These are phyloP conservation scores for Casaregolazyma lundiana DNA, from an alignment of 1,139 yeast genomes.

Conservation along the genomic window DNA sequence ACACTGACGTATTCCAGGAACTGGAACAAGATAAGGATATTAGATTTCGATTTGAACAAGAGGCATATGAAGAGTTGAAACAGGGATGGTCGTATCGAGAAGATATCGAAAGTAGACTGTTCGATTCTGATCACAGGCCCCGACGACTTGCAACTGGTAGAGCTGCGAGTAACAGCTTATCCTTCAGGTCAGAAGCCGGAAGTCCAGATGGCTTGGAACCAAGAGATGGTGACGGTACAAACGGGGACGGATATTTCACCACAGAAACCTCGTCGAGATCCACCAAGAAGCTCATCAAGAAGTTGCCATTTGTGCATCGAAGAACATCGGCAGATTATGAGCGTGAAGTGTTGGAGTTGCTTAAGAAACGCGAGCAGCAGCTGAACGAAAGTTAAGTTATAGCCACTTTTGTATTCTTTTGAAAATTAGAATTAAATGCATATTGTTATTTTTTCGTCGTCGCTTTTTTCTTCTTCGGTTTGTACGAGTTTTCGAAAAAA, in stretches of 20 bases:
- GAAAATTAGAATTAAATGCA: conserved; percentile 1
- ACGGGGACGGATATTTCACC: neutral
- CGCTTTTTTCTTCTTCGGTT: conserved; percentile 1
- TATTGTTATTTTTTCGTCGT: neutral
- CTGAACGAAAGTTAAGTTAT: conserved; percentile 14
- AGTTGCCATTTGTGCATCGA: conserved; percentile 23
- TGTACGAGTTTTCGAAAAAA: conserved; percentile 7
- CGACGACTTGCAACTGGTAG: neutral
- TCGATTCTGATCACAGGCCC: neutral
- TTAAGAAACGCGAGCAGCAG: conserved; percentile 34
- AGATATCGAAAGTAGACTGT: conserved; percentile 10
- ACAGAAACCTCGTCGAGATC: conserved; percentile 30
- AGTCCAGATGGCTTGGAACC: neutral
- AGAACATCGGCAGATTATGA: conserved; percentile 35
- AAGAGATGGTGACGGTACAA: neutral
- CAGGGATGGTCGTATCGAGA: conserved; percentile 61
- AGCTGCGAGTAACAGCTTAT: conserved; percentile 1
- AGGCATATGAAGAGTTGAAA: conserved; percentile 64
- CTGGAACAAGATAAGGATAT: conserved; percentile 68
- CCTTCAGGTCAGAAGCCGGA: conserved; percentile 3
- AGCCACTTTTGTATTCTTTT: neutral
- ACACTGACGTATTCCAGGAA: conserved; percentile 72
- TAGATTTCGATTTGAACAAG: conserved; percentile 65
- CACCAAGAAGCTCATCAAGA: conserved; percentile 24
- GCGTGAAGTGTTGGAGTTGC: conserved; percentile 36